phyloP scores from a whole-genome alignment of 192 early-diverging fungal species.

The Coemansia sp. region DNA sequence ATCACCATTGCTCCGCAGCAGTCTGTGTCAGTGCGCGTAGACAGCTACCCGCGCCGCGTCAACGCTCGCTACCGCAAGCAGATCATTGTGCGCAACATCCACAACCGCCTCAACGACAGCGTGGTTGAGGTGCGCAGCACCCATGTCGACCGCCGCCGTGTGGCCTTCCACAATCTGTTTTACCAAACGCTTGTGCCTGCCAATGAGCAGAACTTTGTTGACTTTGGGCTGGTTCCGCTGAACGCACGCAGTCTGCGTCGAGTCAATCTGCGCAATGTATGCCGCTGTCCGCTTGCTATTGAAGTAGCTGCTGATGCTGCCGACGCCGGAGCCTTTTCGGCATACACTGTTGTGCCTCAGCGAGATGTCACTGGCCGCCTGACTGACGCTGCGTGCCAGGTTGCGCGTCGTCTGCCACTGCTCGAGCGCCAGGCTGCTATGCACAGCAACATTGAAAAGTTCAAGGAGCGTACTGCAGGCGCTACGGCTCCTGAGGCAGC shows the following conservation, averaged over 20 bases:
- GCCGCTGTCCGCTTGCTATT: constrained; percentile 37
- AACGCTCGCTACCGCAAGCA: constrained; percentile 97
- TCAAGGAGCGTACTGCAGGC: constrained; percentile 27
- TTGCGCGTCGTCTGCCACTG: constrained; percentile 31
- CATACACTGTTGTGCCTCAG: not conserved
- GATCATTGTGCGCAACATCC: constrained; percentile 86
- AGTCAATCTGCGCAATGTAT: constrained; percentile 85
- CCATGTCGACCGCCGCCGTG: constrained; percentile 94
- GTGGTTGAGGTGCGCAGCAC: constrained; percentile 88
- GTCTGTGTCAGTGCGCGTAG: constrained; percentile 77
- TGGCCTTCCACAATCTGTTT: constrained; percentile 95
- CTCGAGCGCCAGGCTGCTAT: constrained; percentile 53
- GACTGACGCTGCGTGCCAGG: constrained; percentile 29
- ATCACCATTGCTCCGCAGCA: constrained; percentile 73
- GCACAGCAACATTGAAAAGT: constrained; percentile 38
- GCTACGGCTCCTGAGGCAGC: not conserved
- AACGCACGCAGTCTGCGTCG: constrained; percentile 76
- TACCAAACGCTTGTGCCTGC: constrained; percentile 82
- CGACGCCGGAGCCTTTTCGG: constrained; percentile 3
- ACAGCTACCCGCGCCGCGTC: constrained; percentile 96
- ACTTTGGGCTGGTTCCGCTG: constrained; percentile 88
- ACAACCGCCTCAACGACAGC: constrained; percentile 86
- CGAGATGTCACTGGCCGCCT: constrained; percentile 44
- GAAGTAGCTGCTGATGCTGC: constrained; percentile 45
- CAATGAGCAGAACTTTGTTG: constrained; percentile 87